phyloP scores from a whole-genome alignment of 2,329 filamentous ascomycete genomes.

The Colletotrichum filicis region DNA sequence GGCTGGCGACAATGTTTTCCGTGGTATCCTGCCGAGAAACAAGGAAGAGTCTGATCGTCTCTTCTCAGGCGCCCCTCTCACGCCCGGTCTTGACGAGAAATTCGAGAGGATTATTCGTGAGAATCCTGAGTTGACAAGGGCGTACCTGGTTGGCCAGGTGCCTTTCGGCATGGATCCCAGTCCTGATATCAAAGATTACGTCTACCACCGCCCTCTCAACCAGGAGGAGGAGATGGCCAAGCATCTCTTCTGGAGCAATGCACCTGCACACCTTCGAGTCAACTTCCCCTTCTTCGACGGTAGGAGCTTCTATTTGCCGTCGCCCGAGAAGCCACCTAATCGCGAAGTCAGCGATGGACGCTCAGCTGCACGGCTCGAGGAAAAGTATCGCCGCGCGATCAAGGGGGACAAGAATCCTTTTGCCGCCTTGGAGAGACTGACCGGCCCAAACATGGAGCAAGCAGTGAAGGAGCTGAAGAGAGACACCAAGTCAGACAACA shows the following conservation, averaged over 20 bases:
- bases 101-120: slow-evolving; percentile 27
- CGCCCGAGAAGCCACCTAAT: slow-evolving; percentile 54
- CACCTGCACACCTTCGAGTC: slow-evolving; percentile 59
- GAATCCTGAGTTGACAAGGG: slow-evolving; percentile 41
- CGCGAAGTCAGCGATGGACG: slow-evolving; percentile 1
- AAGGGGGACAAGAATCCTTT: slow-evolving; percentile 27
- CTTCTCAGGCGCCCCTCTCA: slow-evolving; percentile 27
- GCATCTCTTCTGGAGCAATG: slow-evolving; percentile 70
- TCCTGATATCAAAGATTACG: slow-evolving; percentile 59
- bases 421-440: slow-evolving; percentile 20
- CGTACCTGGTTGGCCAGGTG: slow-evolving; percentile 67
- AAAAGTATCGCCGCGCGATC: slow-evolving; percentile 26
- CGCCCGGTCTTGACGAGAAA: slow-evolving; percentile 23
- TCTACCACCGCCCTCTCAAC: slow-evolving; percentile 67
- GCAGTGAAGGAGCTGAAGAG: slow-evolving; percentile 23
- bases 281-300: slow-evolving; percentile 73
- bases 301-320: slow-evolving; percentile 71
- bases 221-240: slow-evolving; percentile 69
- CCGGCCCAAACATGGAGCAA: background rate
- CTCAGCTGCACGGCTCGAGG: slow-evolving; percentile 18
- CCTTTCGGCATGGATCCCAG: slow-evolving; percentile 55
- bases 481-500: slow-evolving; percentile 35
- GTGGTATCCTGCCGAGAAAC: slow-evolving; percentile 15
- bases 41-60: slow-evolving; percentile 15
- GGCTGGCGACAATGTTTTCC: background rate